phyloP scores from a whole-genome alignment of 768 basidiomycete species.

The Collybia nuda region DNA sequence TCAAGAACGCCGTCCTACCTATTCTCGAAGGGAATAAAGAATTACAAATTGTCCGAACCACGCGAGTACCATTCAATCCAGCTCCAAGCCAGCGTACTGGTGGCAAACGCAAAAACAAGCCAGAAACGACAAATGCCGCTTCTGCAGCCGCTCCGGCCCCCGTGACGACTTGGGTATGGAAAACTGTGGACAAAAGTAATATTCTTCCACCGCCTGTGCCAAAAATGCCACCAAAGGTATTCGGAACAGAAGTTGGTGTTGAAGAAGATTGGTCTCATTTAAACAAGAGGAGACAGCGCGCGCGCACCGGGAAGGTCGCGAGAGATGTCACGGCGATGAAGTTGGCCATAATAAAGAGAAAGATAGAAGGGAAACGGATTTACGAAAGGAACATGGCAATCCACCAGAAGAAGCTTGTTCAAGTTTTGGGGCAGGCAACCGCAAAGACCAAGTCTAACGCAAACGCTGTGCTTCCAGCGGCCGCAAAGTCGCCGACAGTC shows the following conservation, averaged over 20 bases:
- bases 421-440: too few relatives aligned
- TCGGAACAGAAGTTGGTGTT: conserved; percentile 43
- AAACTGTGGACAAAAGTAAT: conserved; percentile 10
- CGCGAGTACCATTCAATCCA: conserved; percentile 22
- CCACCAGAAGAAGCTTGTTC: too few relatives aligned
- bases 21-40: conserved; percentile 39
- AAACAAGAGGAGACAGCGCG: conserved; percentile 50
- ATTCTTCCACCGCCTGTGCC: neutral
- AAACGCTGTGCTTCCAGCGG: too few relatives aligned
- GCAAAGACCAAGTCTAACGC: too few relatives aligned
- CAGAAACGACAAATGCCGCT: conserved; percentile 16
- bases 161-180: conserved; percentile 44
- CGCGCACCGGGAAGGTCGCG: conserved; percentile 44
- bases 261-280: conserved; percentile 56
- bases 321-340: conserved; percentile 39
- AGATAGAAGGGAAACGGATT: conserved; percentile 2
- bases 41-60: conserved; percentile 40
- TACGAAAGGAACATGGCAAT: neutral
- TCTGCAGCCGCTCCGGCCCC: conserved; percentile 12
- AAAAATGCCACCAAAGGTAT: conserved; percentile 5
- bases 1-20: conserved; percentile 53
- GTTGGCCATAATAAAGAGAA: conserved; percentile 20
- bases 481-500: too few relatives aligned
- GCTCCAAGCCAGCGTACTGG: conserved; percentile 11
- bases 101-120: conserved; percentile 14